Evolutionary conservation across 1,284 basidiomycete species (phyloP).

Genomic region (Ustilago esculenta): DNA sequence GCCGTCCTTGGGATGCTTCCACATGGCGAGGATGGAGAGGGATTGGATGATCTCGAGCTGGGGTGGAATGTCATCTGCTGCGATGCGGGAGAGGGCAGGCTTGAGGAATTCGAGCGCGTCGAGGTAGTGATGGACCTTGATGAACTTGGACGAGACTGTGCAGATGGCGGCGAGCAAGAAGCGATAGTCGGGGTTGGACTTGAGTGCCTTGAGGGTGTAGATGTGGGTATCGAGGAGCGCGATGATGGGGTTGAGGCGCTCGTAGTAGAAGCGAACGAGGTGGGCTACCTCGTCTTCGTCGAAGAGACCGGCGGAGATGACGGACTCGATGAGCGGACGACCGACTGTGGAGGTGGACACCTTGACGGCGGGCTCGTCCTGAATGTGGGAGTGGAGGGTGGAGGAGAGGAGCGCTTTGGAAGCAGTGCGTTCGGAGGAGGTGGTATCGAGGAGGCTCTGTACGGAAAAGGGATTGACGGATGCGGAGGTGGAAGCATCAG

Average conservation of each 20-base stretch:
- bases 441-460: conserved; percentile 47
- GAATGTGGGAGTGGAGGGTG: conserved; percentile 42
- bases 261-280: conserved; percentile 43
- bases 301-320: conserved; percentile 41
- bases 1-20: conserved; percentile 73
- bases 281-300: conserved; percentile 43
- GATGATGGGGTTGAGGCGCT: conserved; percentile 53
- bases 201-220: conserved; percentile 73
- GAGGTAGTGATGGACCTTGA: conserved; percentile 72
- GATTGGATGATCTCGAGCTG: conserved; percentile 81
- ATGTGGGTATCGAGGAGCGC: conserved; percentile 67
- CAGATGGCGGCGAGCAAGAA: conserved; percentile 83
- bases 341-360: conserved; percentile 27
- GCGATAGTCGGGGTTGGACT: conserved; percentile 73
- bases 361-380: conserved; percentile 44
- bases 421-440: conserved; percentile 35
- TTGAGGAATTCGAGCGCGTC: conserved; percentile 70
- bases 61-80: conserved; percentile 74
- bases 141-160: conserved; percentile 86
- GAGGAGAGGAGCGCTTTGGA: conserved; percentile 47
- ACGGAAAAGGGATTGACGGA: conserved; percentile 45
- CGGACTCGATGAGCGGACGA: conserved; percentile 46
- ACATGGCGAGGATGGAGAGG: conserved; percentile 84
- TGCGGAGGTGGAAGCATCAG: conserved; percentile 20
- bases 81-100: conserved; percentile 76